These are phyloP conservation scores for Eucalyptus sideroxylon DNA, from an alignment of 345 rosid genomes.

Conservation along the genomic window DNA sequence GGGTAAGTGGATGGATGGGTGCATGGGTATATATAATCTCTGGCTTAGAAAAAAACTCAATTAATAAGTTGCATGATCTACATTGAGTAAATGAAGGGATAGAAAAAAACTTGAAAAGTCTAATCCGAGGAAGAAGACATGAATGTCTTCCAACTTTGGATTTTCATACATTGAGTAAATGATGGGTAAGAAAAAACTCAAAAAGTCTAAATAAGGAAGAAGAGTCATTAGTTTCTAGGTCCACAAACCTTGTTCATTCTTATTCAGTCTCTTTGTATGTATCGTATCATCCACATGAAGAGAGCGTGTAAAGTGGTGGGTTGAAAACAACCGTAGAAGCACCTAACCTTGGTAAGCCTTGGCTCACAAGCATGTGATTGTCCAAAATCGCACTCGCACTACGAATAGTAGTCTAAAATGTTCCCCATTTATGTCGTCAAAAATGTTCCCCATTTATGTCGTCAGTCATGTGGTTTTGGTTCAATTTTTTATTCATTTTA, in stretches of 20 bases:
- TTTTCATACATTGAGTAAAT: background rate
- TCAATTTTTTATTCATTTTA: no score
- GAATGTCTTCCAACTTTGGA: background rate
- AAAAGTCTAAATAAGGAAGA: background rate
- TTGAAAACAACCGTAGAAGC: accelerated
- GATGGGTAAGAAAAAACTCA: background rate
- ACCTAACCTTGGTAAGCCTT: no score
- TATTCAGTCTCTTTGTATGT: no score
- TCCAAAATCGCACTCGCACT: no score
- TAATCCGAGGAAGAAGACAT: background rate
- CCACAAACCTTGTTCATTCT: no score
- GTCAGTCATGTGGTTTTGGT: no score
- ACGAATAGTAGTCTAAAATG: no score
- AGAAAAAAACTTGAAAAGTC: background rate
- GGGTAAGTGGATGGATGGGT: background rate
- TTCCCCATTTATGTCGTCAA: accelerated
- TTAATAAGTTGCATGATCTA: background rate
- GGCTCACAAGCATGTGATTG: no score
- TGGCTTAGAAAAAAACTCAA: background rate
- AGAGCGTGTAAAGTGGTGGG: no score
- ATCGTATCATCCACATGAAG: no score
- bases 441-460: accelerated
- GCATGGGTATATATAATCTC: background rate
- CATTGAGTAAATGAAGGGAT: background rate
- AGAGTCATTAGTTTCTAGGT: accelerated